Evolutionary conservation across 2,329 filamentous ascomycete genomes (phyloP), one percentile per base, ranked within the genome.

Genomic region (Hypoxylon sp.): DNA sequence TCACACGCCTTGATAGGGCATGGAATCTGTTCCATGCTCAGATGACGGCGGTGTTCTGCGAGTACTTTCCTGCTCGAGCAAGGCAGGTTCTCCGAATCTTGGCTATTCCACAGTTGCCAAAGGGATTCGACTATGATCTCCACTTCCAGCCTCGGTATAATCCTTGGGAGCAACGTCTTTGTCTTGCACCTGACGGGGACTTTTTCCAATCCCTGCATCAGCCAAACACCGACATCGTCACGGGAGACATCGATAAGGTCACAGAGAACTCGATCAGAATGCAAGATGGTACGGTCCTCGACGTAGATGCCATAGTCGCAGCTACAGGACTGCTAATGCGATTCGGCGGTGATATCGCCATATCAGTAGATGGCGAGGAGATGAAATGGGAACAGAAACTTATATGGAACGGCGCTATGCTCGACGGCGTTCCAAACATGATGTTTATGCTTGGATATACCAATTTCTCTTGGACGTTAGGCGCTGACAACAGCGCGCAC

Each of bases 141-240:
- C 82, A 89, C 71, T 88, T 88, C 77, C 79, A 80, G 16, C 86
- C 86, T 0, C 72, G 74, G 0, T 88, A 88, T 63, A 83, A 84
- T 6, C 87, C 87, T 0, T 88, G 90, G 88, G 84, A 91, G 59
- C 91, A 93, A 72, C 85, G 91, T 0, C 77, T 93, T 19, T 93
- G 90, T 70, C 79, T 89, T 27, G 85, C 72, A 2, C 74, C 78
- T 25, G 78, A 83, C 29, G 81, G 81, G 0, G 82, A 84, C 67
- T 83, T 85, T 60, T 86, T 80, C 65, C 59, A 74, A 5, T 76
- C 79, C 0, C 72, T 85, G 14, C 21, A 82, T 77, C 50, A 80
- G 73, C 8, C 69, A 12, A 69, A 65, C 16, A 69, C 63, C 1
- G 73, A 76, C 9, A 73, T 87, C 0, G 78, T 81, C 2, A 86